Evolutionary conservation across 169 alveolate genomes (phyloP), one percentile per base, ranked within the genome.

Genomic region (Eimeria necatrix): DNA sequence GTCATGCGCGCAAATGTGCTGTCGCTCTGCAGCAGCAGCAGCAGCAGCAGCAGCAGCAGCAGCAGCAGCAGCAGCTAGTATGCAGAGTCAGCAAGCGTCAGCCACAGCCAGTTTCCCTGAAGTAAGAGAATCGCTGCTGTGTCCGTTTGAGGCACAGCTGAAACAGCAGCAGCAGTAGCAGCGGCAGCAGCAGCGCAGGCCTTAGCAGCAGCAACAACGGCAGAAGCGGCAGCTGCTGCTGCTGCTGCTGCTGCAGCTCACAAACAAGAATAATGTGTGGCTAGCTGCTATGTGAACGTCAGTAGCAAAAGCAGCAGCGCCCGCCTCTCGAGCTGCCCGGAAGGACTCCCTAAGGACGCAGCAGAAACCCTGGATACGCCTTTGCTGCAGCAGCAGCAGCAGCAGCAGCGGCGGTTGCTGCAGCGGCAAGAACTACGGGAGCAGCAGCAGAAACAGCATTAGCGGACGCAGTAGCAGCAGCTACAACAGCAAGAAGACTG

Each of bases 1-100:
- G 83, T 71, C 83, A 71, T 71, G 16, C 83, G 83, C 24, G 52
- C 48, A 14, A 71, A 71, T n/a, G 83, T 71, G 83, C 51, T 71
- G 83, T 71, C 83, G 24, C 83, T 22, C 83, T 71, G 83, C 83
- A 71, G 51, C 83, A 71, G n/a, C 83, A 71, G 74, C 74, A 61
- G 74, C 74, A 61, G 24, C 73, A 61, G n/a, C 73, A 61, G n/a
- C n/a, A 61, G n/a, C 73, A 61, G 16, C 73, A 61, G 16, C 73
- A 61, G 73, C 73, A 61, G n/a, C 41, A 32, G 41, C 41, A 32
- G 41, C 41, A 32, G 41, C 41, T 32, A 32, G 41, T 2, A 32
- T 32, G 41, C 41, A 64, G 74, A n/a, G 7, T 6, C 74, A 64
- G 26, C 41, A 64, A 64, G 24, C 74, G 22, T n/a, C 74, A 61